These are phyloP conservation scores for Lachancea dasiensis DNA, from an alignment of 805 yeast genomes.

Conservation along the genomic window DNA sequence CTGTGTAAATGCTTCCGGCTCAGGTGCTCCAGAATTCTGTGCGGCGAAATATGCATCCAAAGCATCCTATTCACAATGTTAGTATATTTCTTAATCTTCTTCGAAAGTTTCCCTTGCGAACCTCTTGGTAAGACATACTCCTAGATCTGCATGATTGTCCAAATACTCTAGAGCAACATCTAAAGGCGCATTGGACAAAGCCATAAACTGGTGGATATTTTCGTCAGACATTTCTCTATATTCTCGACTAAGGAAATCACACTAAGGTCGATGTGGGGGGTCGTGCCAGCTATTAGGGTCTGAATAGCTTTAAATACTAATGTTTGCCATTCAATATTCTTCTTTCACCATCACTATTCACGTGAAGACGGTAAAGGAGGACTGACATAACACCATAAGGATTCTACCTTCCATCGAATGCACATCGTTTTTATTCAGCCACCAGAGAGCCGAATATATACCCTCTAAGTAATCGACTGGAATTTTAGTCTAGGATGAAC, in stretches of 20 bases:
- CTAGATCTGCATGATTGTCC: conserved; percentile 26
- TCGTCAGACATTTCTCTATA: conserved; percentile 20
- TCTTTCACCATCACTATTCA: too few relatives aligned
- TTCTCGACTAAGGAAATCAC: too few relatives aligned
- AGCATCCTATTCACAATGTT: conserved; percentile 15
- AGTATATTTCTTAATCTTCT: background rate
- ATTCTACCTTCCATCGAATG: background rate
- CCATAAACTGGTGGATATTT: conserved; percentile 32
- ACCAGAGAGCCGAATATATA: background rate
- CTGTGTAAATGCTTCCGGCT: conserved; percentile 2
- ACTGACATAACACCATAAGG: background rate
- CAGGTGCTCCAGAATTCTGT: conserved; percentile 7
- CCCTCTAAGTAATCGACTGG: background rate
- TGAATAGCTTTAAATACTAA: too few relatives aligned
- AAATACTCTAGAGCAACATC: conserved; percentile 36
- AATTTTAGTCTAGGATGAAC: background rate
- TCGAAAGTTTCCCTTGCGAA: background rate
- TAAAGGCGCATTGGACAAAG: conserved; percentile 35
- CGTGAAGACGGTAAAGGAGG: too few relatives aligned
- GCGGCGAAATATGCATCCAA: conserved; percentile 26
- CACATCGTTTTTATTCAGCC: background rate
- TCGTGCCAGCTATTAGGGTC: conserved; percentile 1
- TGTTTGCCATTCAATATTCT: too few relatives aligned
- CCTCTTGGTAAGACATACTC: conserved; percentile 9
- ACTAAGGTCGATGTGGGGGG: background rate